A percentile compares a stretch with the other conserved stretches of the same genome.
Evolutionary conservation across 805 yeast species (phyloP).

Genomic region (Clavispora fructus): DNA sequence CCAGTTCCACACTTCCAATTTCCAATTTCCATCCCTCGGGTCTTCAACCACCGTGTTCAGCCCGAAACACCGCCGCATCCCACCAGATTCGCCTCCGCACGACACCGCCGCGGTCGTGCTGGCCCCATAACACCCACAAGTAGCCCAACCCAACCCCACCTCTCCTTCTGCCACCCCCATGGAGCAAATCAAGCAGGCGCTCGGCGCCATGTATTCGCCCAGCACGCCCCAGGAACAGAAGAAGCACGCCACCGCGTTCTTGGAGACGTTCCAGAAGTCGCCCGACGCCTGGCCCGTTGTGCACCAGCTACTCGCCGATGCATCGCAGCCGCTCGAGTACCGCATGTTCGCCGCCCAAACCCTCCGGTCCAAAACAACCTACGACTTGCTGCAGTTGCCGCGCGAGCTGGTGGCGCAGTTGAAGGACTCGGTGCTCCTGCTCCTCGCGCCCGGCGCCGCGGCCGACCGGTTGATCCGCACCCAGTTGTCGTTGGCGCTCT

Average conservation of each 20-base stretch:
- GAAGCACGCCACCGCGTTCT: conserved; percentile 45
- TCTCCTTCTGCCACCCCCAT: conserved; percentile 4
- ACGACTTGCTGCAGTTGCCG: conserved; percentile 76
- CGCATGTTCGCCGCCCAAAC: conserved; percentile 90
- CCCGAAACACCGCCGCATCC: too few species aligned
- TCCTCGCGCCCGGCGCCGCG: conserved; percentile 43
- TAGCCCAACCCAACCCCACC: not conserved
- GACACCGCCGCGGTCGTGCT: not conserved
- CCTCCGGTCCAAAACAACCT: conserved; percentile 73
- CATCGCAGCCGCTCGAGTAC: conserved; percentile 44
- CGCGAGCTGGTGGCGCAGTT: conserved; percentile 47
- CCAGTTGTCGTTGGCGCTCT: conserved; percentile 76
- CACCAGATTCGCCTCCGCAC: too few species aligned
- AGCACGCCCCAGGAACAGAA: conserved; percentile 41
- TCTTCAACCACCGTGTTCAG: too few species aligned
- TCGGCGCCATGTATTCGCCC: conserved; percentile 43
- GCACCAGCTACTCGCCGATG: conserved; percentile 46
- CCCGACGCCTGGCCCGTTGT: conserved; percentile 73
- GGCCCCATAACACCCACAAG: not conserved
- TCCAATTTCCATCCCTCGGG: too few species aligned
- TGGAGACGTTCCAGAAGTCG: conserved; percentile 82
- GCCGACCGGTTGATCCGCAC: conserved; percentile 59
- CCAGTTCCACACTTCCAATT: too few species aligned
- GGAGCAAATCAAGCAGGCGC: conserved; percentile 39
- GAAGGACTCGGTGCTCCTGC: conserved; percentile 59